A percentile compares a stretch with the other conserved stretches of the same genome.
Conservation (phyloP, 2,329 filamentous ascomycete genomes). For the Clonostachys rhizophaga region DNA sequence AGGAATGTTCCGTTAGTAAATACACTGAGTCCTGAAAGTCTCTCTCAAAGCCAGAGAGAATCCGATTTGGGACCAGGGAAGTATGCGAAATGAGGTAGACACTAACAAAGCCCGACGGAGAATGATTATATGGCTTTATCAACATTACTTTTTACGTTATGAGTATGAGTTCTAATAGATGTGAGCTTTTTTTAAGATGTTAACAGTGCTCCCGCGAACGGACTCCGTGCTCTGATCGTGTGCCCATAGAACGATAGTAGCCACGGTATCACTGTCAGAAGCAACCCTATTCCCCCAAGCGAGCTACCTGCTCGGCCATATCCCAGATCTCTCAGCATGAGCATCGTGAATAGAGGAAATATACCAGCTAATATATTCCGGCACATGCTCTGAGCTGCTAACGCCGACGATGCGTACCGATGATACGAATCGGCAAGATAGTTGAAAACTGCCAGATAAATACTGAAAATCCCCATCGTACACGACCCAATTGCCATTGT, state of each 20-base stretch:
- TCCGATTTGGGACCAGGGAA: too few species aligned
- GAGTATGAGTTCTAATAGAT: too few species aligned
- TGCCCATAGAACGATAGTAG: slow-evolving; percentile 61
- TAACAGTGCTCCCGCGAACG: slow-evolving; percentile 38
- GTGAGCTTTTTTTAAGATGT: too few species aligned
- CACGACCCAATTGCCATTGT: slow-evolving; percentile 56
- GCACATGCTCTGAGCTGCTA: slow-evolving; percentile 63
- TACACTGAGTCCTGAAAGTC: too few species aligned
- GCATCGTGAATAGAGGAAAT: slow-evolving; percentile 57
- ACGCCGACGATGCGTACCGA: slow-evolving; percentile 59
- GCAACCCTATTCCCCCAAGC: slow-evolving; percentile 53
- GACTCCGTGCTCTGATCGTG: slow-evolving; percentile 56
- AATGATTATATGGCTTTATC: too few species aligned
- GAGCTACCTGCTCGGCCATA: slow-evolving; percentile 59
- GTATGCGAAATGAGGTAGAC: too few species aligned
- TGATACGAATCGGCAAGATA: slow-evolving; percentile 66
- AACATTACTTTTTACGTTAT: too few species aligned
- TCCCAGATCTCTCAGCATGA: slow-evolving; percentile 55
- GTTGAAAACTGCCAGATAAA: slow-evolving; percentile 66
- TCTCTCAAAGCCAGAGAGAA: too few species aligned
- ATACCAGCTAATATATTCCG: slow-evolving; percentile 60
- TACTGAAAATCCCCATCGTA: slow-evolving; percentile 63
- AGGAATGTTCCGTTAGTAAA: too few species aligned
- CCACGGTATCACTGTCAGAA: slow-evolving; percentile 63
- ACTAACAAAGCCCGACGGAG: too few species aligned